These are phyloP conservation scores for Magnusiomyces starmeri DNA, from an alignment of 1,139 yeast species.

Conservation along the genomic window DNA sequence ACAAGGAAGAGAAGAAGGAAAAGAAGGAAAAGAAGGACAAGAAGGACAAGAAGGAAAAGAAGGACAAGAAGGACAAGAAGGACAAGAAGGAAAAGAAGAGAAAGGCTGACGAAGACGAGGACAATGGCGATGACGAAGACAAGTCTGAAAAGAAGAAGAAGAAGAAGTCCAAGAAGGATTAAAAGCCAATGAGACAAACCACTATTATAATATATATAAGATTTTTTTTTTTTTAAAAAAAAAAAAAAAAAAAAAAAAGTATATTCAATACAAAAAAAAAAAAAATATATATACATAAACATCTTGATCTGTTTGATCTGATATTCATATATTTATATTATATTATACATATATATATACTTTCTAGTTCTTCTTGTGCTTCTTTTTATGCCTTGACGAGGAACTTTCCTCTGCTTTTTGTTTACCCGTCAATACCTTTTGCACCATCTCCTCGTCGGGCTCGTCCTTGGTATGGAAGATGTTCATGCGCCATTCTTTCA, in stretches of 20 bases:
- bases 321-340: background rate
- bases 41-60: constrained; percentile 46
- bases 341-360: too few species aligned
- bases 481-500: constrained; percentile 84
- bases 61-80: constrained; percentile 49
- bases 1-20: constrained; percentile 31
- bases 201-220: too few species aligned
- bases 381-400: background rate
- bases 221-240: too few species aligned
- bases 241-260: too few species aligned
- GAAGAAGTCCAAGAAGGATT: constrained; percentile 30
- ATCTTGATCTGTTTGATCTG: too few species aligned
- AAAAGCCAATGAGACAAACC: too few species aligned
- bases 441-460: constrained; percentile 36
- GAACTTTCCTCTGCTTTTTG: background rate
- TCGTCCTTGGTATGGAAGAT: constrained; percentile 66
- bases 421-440: background rate
- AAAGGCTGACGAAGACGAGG: constrained; percentile 55
- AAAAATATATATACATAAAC: too few species aligned
- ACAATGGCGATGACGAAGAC: constrained; percentile 58
- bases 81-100: constrained; percentile 60
- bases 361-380: background rate
- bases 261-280: too few species aligned
- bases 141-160: constrained; percentile 51
- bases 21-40: constrained; percentile 33